phyloP scores from a whole-genome alignment of 176 grass and related monocot genomes.

The Leersia perrieri region DNA sequence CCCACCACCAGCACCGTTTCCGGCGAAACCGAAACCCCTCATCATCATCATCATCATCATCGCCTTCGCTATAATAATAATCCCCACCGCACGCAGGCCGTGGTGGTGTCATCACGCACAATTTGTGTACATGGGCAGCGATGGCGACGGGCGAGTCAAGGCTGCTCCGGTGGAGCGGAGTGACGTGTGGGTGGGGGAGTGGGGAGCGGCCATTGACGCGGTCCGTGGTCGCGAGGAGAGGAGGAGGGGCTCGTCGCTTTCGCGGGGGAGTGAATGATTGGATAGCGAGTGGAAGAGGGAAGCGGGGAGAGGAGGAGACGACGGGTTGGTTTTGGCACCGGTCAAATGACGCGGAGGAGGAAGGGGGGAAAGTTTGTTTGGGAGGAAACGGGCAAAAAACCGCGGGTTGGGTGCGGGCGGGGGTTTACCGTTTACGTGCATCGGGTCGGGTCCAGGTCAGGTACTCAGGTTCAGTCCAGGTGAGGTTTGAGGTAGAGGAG shows the following conservation, averaged over 20 bases:
- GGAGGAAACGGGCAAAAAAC: neutral
- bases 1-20: neutral
- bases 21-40: neutral
- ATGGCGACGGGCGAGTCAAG: slow-evolving; percentile 48
- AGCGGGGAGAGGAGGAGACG: neutral
- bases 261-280: slow-evolving; percentile 4
- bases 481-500: too few relatives aligned
- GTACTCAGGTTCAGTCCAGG: too few relatives aligned
- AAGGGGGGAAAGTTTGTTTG: too few relatives aligned
- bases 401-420: neutral
- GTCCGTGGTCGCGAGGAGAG: slow-evolving; percentile 30
- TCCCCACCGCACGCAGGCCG: too few relatives aligned
- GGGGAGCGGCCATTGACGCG: slow-evolving; percentile 22
- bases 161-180: slow-evolving; percentile 11
- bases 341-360: slow-evolving; percentile 23
- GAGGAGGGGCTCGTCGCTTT: slow-evolving; percentile 25
- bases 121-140: neutral
- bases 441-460: too few relatives aligned
- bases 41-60: neutral
- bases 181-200: slow-evolving; percentile 33
- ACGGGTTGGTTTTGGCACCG: neutral
- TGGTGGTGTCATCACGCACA: neutral
- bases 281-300: neutral
- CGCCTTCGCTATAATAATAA: too few relatives aligned
- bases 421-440: neutral